Evolutionary conservation across 2,329 filamentous ascomycete species (phyloP).

Genomic region (Phyllosticta citribraziliensis): DNA sequence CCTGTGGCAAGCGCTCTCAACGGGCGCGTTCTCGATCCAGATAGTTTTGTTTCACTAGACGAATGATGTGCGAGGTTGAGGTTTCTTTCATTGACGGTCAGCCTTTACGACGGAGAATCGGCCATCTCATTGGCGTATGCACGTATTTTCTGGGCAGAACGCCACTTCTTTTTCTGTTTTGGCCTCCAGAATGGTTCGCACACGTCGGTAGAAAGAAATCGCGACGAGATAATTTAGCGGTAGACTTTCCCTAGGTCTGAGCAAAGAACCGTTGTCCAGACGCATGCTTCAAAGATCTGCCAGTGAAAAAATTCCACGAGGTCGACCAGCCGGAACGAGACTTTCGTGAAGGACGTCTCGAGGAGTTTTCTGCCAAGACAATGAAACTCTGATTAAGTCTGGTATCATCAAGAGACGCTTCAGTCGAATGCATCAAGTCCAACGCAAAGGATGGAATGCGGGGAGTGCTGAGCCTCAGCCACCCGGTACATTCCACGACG

Average conservation of each 20-base stretch:
- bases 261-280: background rate
- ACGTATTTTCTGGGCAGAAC: too few species aligned
- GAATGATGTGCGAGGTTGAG: background rate
- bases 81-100: background rate
- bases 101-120: background rate
- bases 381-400: too few species aligned
- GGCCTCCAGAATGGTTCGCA: too few species aligned
- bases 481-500: background rate
- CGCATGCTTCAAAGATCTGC: background rate
- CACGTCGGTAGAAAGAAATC: too few species aligned
- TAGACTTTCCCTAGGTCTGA: background rate
- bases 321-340: too few species aligned
- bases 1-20: background rate
- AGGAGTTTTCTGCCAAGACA: too few species aligned
- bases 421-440: too few species aligned
- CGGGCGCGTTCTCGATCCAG: background rate
- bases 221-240: background rate
- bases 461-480: background rate
- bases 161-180: too few species aligned
- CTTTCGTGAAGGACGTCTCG: too few species aligned
- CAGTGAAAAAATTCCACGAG: background rate
- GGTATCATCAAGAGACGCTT: too few species aligned
- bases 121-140: background rate
- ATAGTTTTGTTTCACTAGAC: background rate
- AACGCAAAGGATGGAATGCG: too few species aligned